These are phyloP conservation scores for Myriosclerotinia duriaeana DNA, from an alignment of 2,329 filamentous ascomycete species.

Conservation along the genomic window DNA sequence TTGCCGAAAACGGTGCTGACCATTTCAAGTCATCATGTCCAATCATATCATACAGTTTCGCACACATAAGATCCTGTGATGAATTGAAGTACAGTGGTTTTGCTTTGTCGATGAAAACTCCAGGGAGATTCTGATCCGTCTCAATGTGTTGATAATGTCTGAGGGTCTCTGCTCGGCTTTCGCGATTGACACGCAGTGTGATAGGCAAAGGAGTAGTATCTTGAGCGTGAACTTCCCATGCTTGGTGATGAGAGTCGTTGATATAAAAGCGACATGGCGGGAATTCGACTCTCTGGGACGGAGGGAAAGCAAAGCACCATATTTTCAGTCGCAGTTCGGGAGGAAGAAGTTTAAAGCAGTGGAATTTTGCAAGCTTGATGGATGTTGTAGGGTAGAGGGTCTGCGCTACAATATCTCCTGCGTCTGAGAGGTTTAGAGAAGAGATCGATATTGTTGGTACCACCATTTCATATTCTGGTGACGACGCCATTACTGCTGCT, in stretches of 20 bases:
- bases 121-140: neutral
- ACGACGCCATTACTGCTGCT: neutral
- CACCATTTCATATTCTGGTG: neutral
- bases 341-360: neutral
- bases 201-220: neutral
- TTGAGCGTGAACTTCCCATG: neutral
- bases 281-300: neutral
- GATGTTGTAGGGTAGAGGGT: neutral
- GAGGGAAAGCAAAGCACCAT: neutral
- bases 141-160: neutral
- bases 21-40: too few relatives aligned
- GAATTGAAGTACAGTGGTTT: neutral
- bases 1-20: neutral
- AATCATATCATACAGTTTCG: neutral
- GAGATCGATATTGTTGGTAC: neutral
- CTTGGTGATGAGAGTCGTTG: neutral
- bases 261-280: neutral
- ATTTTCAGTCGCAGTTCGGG: neutral
- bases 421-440: neutral
- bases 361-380: neutral
- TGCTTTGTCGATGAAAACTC: neutral
- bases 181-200: neutral
- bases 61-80: neutral
- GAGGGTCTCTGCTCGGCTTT: neutral
- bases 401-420: neutral